These are phyloP conservation scores for Anisogramma anomala DNA, from an alignment of 2,329 filamentous ascomycete genomes.

Conservation along the genomic window DNA sequence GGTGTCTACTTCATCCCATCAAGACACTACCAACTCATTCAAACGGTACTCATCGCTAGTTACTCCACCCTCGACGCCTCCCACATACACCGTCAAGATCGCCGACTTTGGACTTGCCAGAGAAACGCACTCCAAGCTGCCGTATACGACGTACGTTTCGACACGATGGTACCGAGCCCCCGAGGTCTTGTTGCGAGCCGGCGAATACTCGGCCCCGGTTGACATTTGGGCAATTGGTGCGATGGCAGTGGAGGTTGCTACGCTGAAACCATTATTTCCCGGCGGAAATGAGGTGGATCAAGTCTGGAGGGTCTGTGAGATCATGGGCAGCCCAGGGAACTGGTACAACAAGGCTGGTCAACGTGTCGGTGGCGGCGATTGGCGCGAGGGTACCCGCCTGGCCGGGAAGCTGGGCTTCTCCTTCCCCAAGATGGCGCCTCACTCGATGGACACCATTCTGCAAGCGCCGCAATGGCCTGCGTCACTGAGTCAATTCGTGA, in stretches of 20 bases:
- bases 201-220: slow-evolving; percentile 93
- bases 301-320: slow-evolving; percentile 96
- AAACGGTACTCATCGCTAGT: slow-evolving; percentile 86
- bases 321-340: slow-evolving; percentile 96
- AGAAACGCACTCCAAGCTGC: slow-evolving; percentile 90
- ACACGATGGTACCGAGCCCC: slow-evolving; percentile 97
- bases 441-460: slow-evolving; percentile 89
- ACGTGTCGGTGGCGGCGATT: slow-evolving; percentile 88
- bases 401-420: slow-evolving; percentile 96
- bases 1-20: slow-evolving; percentile 78
- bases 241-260: slow-evolving; percentile 97
- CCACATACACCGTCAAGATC: slow-evolving; percentile 92
- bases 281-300: slow-evolving; percentile 98
- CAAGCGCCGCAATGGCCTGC: slow-evolving; percentile 84
- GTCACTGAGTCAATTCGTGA: slow-evolving; percentile 83
- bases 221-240: slow-evolving; percentile 98
- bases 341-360: slow-evolving; percentile 90
- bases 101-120: slow-evolving; percentile 96
- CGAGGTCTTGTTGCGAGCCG: slow-evolving; percentile 83
- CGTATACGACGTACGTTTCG: slow-evolving; percentile 97
- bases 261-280: slow-evolving; percentile 90
- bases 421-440: slow-evolving; percentile 98
- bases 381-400: slow-evolving; percentile 85
- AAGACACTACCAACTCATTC: slow-evolving; percentile 75
- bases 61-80: slow-evolving; percentile 88